phyloP scores from a whole-genome alignment of 2,329 filamentous ascomycete species.

The Fusarium oligoseptatum region DNA sequence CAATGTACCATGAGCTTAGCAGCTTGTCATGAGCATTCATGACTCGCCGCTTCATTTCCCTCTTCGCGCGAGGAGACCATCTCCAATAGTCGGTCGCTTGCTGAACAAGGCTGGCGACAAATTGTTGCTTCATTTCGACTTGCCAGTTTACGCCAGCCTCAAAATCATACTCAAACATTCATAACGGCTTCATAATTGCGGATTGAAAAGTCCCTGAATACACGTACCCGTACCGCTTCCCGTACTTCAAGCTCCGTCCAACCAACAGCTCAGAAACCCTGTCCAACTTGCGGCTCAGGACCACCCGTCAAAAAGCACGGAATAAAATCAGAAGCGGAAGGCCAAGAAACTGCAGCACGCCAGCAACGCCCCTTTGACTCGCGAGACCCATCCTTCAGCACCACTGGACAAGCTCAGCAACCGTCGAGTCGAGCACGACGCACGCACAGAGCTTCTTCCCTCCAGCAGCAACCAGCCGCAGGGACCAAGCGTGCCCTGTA shows the following conservation, averaged over 20 bases:
- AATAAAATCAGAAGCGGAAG: constrained; percentile 3
- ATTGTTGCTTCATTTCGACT: not conserved
- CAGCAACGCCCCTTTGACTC: constrained; percentile 26
- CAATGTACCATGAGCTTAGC: constrained; percentile 30
- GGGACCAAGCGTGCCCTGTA: constrained; percentile 16
- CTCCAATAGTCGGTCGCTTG: constrained; percentile 31
- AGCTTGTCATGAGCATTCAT: constrained; percentile 37
- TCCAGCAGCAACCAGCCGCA: not conserved
- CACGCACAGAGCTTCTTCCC: constrained; percentile 6
- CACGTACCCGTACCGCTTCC: not conserved
- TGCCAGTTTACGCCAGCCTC: not conserved
- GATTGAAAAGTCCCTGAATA: not conserved
- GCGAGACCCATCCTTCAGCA: constrained; percentile 2
- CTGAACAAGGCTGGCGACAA: constrained; percentile 26
- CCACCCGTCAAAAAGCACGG: constrained; percentile 2
- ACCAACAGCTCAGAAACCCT: constrained; percentile 7
- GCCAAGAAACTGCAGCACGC: constrained; percentile 8
- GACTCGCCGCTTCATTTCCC: constrained; percentile 42
- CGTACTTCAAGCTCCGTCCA: not conserved
- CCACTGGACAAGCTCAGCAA: constrained; percentile 27
- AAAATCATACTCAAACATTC: not conserved
- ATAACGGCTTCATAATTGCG: constrained; percentile 12
- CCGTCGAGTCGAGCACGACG: constrained; percentile 5
- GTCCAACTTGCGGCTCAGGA: constrained; percentile 7
- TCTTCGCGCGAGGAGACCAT: constrained; percentile 25